Evolutionary conservation across 108 stramenopile genomes (phyloP).

Genomic region (Nannochloropsis oceanica): DNA sequence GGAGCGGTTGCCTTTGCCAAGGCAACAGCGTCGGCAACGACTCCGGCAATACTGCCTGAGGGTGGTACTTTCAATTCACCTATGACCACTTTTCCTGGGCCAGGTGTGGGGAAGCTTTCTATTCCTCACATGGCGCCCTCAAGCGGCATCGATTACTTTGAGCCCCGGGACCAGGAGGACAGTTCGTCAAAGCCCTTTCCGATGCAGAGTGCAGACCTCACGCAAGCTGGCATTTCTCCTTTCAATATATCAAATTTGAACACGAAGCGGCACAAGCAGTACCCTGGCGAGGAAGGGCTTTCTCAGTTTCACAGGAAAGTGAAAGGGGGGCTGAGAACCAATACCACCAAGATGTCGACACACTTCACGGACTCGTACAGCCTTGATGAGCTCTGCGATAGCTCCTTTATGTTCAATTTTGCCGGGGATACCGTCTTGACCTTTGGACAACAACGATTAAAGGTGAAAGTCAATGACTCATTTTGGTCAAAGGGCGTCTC

Average conservation of each 20-base stretch:
- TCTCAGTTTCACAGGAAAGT: not conserved
- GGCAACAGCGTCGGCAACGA: not conserved
- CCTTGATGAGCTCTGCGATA: constrained; percentile 45
- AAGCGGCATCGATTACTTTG: not conserved
- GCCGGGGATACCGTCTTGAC: constrained; percentile 47
- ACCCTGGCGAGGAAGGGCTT: not conserved
- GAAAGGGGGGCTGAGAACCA: not conserved
- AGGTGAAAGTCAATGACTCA: constrained; percentile 51
- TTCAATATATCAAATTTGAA: not conserved
- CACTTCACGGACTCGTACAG: not conserved
- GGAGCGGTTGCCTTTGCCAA: constrained; percentile 36
- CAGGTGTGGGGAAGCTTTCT: no score
- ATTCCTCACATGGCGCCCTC: no score
- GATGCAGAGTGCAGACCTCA: not conserved
- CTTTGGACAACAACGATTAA: constrained; percentile 51
- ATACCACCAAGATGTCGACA: not conserved
- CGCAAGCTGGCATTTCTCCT: not conserved
- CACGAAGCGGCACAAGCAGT: not conserved
- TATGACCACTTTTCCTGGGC: no score
- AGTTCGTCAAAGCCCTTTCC: not conserved
- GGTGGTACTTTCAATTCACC: not conserved
- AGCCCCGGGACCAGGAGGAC: not conserved
- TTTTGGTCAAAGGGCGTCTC: constrained; percentile 51
- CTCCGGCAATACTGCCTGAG: not conserved
- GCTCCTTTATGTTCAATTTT: constrained; percentile 92